A percentile compares a stretch with the other conserved stretches of the same genome.
These are phyloP conservation scores for Pyrus communis DNA, from an alignment of 306 rosid species.

Conservation along the genomic window DNA sequence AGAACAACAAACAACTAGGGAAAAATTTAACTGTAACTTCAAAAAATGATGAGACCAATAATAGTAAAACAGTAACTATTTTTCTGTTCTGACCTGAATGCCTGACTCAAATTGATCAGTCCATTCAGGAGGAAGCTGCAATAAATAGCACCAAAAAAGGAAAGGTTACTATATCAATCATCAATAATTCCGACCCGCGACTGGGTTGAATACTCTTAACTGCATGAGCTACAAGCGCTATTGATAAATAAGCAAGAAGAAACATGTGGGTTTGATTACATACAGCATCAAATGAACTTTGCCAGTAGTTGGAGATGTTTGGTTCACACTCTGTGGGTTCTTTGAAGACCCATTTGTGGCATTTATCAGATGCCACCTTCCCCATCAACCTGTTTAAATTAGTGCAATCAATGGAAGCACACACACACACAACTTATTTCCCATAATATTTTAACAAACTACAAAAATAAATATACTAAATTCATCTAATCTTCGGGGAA, in stretches of 20 bases:
- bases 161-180: conserved; percentile 24
- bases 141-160: conserved; percentile 36
- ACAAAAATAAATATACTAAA: too few species aligned
- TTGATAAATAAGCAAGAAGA: not conserved
- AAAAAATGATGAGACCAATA: not conserved
- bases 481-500: too few species aligned
- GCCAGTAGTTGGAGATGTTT: conserved; percentile 97
- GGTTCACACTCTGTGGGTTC: conserved; percentile 98
- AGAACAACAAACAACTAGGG: not conserved
- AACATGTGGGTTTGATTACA: conserved; percentile 11
- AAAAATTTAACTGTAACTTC: not conserved
- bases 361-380: conserved; percentile 99
- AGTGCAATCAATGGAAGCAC: conserved; percentile 26
- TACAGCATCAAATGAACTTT: conserved; percentile 99
- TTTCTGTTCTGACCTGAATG: conserved; percentile 68
- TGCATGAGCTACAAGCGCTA: not conserved
- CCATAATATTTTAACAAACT: not conserved
- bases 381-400: conserved; percentile 81
- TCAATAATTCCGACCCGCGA: too few species aligned
- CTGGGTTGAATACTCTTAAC: not conserved
- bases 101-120: conserved; percentile 98
- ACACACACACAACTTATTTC: not conserved
- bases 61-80: conserved; percentile 8
- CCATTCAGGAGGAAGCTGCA: conserved; percentile 99
- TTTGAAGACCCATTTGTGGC: conserved; percentile 99